Percentiles rank a stretch among this genome's conserved stretches.
phyloP scores from a whole-genome alignment of 108 stramenopile species.

The Asterionellopsis glacialis region DNA sequence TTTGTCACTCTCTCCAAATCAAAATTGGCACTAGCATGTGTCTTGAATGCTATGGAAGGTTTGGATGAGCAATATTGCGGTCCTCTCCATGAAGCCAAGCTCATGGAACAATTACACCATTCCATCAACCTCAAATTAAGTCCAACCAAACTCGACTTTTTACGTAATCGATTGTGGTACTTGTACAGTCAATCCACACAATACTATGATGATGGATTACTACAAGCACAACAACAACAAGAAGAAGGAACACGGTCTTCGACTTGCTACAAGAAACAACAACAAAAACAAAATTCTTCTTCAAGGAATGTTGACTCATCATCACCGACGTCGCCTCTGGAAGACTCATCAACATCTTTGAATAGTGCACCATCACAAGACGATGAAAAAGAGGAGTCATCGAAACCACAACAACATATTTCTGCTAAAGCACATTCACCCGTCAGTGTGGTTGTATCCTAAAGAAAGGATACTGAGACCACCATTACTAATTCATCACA shows the following conservation, averaged over 20 bases:
- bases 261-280: too few species aligned
- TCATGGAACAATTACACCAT: constrained; percentile 1
- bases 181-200: constrained; percentile 38
- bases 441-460: too few species aligned
- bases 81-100: neutral
- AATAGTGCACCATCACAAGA: too few species aligned
- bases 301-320: too few species aligned
- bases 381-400: too few species aligned
- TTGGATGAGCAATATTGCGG: constrained; percentile 6
- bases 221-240: neutral
- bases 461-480: too few species aligned
- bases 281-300: too few species aligned
- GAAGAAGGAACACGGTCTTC: neutral
- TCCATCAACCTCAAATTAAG: constrained; percentile 4
- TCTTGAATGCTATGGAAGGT: constrained; percentile 55
- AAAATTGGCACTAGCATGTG: constrained; percentile 48
- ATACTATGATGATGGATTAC: constrained; percentile 5
- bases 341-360: too few species aligned
- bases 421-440: too few species aligned
- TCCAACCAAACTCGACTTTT: constrained; percentile 4
- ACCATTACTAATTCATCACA: too few species aligned
- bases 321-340: too few species aligned
- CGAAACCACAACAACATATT: too few species aligned
- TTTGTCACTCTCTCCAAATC: constrained; percentile 39
- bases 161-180: constrained; percentile 40